Percentiles rank a stretch among this genome's conserved stretches.
Conservation (phyloP, 768 basidiomycete genomes). For the Sporobolomyces roseus region DNA sequence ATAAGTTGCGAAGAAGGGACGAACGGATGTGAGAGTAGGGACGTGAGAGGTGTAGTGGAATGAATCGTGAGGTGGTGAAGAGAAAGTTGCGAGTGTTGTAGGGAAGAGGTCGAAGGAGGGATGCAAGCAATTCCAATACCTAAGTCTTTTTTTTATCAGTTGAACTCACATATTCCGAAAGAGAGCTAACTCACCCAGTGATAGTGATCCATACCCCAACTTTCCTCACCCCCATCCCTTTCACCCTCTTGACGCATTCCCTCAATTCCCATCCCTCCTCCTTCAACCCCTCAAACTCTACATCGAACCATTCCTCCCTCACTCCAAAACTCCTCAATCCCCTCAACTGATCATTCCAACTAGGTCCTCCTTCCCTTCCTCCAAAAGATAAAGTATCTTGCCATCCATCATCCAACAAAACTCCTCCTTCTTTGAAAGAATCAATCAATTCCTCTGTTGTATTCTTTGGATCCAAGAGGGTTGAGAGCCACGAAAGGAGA, state of each 20-base stretch:
- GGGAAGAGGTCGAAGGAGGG: slow-evolving; percentile 12
- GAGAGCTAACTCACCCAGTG: background rate
- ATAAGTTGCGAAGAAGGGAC: slow-evolving; percentile 33
- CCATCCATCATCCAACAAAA: slow-evolving; percentile 46
- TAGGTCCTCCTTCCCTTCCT: background rate
- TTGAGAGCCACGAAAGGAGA: slow-evolving; percentile 29
- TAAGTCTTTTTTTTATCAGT: background rate
- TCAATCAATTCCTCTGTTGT: background rate
- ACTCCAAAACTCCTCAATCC: slow-evolving; percentile 32
- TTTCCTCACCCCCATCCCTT: slow-evolving; percentile 28
- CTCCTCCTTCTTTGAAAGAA: slow-evolving; percentile 10
- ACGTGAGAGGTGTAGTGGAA: slow-evolving; percentile 15
- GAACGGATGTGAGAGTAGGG: slow-evolving; percentile 18
- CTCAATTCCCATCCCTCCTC: slow-evolving; percentile 7
- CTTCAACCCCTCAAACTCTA: slow-evolving; percentile 5
- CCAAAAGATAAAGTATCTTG: slow-evolving; percentile 23
- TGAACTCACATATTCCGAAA: no score
- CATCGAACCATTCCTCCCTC: slow-evolving; percentile 21
- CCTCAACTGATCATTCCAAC: background rate
- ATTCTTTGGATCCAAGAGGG: background rate
- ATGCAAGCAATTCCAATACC: slow-evolving; percentile 41
- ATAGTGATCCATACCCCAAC: slow-evolving; percentile 45
- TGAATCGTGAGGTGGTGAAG: background rate
- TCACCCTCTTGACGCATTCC: slow-evolving; percentile 25
- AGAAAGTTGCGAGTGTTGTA: slow-evolving; percentile 8